Percentiles rank a stretch among this genome's conserved stretches.
Conservation (phyloP, 805 yeast genomes). For the Saccharomycopsis babjevae region DNA sequence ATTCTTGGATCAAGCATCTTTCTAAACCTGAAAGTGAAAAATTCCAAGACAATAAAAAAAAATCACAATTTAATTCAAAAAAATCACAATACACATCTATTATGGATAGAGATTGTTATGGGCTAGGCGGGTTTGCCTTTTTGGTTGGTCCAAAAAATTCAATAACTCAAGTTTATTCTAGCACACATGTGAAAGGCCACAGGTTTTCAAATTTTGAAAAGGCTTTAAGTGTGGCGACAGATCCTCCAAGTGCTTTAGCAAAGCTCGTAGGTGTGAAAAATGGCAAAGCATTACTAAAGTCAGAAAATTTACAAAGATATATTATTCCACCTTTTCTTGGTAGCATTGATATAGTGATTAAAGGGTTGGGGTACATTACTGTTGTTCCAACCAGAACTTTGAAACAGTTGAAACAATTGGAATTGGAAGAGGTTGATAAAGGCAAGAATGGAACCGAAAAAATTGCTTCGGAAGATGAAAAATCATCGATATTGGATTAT, state of each 20-base stretch:
- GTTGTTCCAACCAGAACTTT: conserved; percentile 47
- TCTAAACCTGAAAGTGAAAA: conserved; percentile 16
- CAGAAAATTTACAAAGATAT: conserved; percentile 27
- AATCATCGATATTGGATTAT: background rate
- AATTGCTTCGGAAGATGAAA: background rate
- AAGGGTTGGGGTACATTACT: conserved; percentile 53
- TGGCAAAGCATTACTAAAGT: conserved; percentile 5
- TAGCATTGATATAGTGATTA: conserved; percentile 51
- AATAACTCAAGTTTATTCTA: conserved; percentile 38
- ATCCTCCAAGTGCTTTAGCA: conserved; percentile 23
- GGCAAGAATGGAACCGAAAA: background rate
- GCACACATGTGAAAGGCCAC: conserved; percentile 33
- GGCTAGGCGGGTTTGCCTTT: conserved; percentile 55
- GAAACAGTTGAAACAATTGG: conserved; percentile 17
- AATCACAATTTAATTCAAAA: conserved; percentile 22
- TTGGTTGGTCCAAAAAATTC: conserved; percentile 43
- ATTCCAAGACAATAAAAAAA: conserved; percentile 24
- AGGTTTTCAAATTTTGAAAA: conserved; percentile 27
- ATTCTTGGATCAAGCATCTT: conserved; percentile 12
- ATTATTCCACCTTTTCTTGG: conserved; percentile 67
- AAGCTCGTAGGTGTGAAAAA: conserved; percentile 16
- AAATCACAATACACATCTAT: conserved; percentile 27
- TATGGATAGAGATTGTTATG: conserved; percentile 35
- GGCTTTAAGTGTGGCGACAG: conserved; percentile 23
- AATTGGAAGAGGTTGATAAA: conserved; percentile 16